A percentile compares a stretch with the other conserved stretches of the same genome.
These are phyloP conservation scores for Gomphus bonarii DNA, from an alignment of 1,284 basidiomycete species.

Conservation along the genomic window DNA sequence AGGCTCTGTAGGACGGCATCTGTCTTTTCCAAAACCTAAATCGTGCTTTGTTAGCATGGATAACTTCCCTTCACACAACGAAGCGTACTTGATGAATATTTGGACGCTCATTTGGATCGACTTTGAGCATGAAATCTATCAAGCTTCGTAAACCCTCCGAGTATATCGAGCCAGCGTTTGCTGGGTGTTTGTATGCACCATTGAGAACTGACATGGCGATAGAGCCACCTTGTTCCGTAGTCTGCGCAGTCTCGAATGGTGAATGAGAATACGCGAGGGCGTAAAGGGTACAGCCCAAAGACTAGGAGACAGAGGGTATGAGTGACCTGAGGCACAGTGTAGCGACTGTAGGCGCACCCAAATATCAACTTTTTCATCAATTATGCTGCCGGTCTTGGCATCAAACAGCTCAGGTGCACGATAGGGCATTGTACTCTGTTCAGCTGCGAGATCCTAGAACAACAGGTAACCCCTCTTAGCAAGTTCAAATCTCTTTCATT, in stretches of 20 bases:
- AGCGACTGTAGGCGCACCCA: slow-evolving; percentile 51
- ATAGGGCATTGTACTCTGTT: slow-evolving; percentile 95
- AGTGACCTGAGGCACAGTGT: slow-evolving; percentile 1
- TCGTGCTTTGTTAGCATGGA: background rate
- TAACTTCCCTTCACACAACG: background rate
- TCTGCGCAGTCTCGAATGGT: slow-evolving; percentile 85
- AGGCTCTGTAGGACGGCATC: slow-evolving; percentile 53
- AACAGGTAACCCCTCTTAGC: background rate
- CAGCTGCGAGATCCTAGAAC: slow-evolving; percentile 78
- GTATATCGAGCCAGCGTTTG: slow-evolving; percentile 45
- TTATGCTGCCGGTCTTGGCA: slow-evolving; percentile 76
- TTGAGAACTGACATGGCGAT: slow-evolving; percentile 94
- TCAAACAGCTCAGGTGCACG: slow-evolving; percentile 93
- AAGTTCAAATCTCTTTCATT: background rate
- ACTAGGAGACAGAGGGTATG: slow-evolving; percentile 36
- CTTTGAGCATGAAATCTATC: slow-evolving; percentile 76
- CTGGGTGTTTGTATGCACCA: slow-evolving; percentile 83
- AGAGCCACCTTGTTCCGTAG: slow-evolving; percentile 79
- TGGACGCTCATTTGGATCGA: slow-evolving; percentile 71
- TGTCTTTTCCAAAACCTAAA: slow-evolving; percentile 62
- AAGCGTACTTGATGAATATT: slow-evolving; percentile 70
- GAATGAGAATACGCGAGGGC: slow-evolving; percentile 89
- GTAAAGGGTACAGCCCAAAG: slow-evolving; percentile 84
- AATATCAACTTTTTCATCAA: slow-evolving; percentile 95
- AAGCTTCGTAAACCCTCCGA: slow-evolving; percentile 72